Base-by-base conservation (phyloP, 2,329 filamentous ascomycete species). In the Basipetospora chlamydospora region DNA sequence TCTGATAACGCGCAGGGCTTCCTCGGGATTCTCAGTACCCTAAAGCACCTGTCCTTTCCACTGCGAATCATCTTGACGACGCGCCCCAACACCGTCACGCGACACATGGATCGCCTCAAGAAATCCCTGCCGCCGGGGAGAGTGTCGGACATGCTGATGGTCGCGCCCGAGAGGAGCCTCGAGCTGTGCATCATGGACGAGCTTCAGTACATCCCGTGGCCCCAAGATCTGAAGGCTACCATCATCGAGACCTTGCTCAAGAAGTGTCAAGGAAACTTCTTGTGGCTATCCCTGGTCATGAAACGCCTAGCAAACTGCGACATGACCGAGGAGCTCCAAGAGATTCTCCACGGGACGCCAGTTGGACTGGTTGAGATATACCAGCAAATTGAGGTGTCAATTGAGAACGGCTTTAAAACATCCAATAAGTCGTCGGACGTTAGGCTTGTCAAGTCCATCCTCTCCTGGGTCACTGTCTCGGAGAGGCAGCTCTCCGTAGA, bases 251-350 rank as follows among this genome's bases (percentile, higher is more conserved):
- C 13, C 10, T 18, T 36, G 12, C 15, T 36, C 15, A 13, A 28
- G 18, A 28, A 36, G 25, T 15, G 12, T n/a, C 22, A 28, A 17
- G 34, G 25, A n/a, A 36, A 21, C 23, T 36, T 16, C 28, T 25
- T 36, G 16, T 36, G 34, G 34, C 34, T 36, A 10, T 28, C 22
- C 6, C 13, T 36, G 15, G 25, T 36, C n/a, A 12, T 36, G 15
- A 29, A 9, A 17, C 22, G 18, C 18, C 25, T 36, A 10, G 18
- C 20, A 3, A 16, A 28, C 20, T 36, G 34, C 23, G 25, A 36
- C 6, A 18, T 15, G 15, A 15, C 11, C 12, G 26, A 28, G 15
- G 26, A 28, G 5, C 12, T 28, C n/a, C 26, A 28, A 15, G n/a
- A 2, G n/a, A 15, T 15, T 28, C n/a, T 28, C 4, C 3, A 28